These are phyloP conservation scores for Rhodomyrtus tomentosa DNA, from an alignment of 345 rosid species.

Conservation along the genomic window DNA sequence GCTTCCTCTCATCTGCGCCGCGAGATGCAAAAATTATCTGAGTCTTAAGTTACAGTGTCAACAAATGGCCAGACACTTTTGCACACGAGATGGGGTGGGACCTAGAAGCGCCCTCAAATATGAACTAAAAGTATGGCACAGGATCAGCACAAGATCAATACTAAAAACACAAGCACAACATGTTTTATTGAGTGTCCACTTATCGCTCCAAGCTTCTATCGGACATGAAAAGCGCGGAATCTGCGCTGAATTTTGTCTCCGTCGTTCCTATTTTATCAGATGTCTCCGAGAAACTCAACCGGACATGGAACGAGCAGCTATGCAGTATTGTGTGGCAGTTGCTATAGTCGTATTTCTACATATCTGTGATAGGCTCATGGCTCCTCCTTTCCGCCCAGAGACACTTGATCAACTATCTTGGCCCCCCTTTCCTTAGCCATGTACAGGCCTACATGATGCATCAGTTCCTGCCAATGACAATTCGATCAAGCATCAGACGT, in stretches of 20 bases:
- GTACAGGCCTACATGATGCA: conserved; percentile 47
- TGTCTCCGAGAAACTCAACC: background rate
- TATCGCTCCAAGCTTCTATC: background rate
- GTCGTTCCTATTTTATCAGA: background rate
- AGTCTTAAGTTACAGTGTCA: background rate
- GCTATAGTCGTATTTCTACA: background rate
- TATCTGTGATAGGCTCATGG: background rate
- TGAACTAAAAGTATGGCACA: background rate
- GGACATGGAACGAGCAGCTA: background rate
- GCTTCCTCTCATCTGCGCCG: too few species aligned
- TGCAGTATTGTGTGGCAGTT: background rate
- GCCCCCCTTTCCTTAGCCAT: conserved; percentile 56
- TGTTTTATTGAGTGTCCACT: background rate
- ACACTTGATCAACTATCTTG: conserved; percentile 23
- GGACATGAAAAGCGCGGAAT: background rate
- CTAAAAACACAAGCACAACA: background rate
- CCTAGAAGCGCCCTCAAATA: background rate
- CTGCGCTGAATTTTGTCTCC: background rate
- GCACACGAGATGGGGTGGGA: background rate
- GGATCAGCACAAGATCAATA: background rate
- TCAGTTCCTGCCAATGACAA: conserved; percentile 21
- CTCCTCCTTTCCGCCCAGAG: conserved; percentile 8
- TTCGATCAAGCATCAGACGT: background rate
- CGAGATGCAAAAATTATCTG: background rate
- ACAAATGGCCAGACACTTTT: background rate